phyloP scores from a whole-genome alignment of 352 stramenopile species.

The Saprolegnia parasitica region DNA sequence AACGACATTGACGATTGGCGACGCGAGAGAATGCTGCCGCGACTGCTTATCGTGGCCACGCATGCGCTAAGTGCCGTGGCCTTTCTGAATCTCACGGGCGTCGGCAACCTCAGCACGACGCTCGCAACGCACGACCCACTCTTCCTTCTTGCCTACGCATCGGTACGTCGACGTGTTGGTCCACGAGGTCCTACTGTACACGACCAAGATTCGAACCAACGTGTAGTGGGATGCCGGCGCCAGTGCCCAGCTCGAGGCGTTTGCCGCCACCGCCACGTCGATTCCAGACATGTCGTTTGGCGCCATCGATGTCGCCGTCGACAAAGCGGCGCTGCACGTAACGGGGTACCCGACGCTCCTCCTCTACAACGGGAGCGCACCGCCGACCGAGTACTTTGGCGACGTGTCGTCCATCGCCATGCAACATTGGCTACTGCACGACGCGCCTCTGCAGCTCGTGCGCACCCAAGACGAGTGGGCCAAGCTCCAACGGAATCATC shows the following conservation, averaged over 20 bases:
- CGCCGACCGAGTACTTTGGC: background rate
- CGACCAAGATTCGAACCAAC: background rate
- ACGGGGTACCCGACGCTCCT: constrained; percentile 8
- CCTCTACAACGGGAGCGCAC: background rate
- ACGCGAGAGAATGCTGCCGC: background rate
- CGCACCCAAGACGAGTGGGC: background rate
- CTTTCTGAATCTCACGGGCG: background rate
- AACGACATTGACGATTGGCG: background rate
- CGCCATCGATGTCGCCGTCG: background rate
- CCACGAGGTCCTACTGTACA: background rate
- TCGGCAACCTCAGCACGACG: background rate
- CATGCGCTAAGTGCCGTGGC: background rate
- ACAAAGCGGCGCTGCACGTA: background rate
- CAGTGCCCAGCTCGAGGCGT: background rate
- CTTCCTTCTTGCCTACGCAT: constrained; percentile 6
- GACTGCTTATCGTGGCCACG: background rate
- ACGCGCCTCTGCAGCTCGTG: background rate
- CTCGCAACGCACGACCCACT: background rate
- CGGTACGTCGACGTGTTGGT: background rate
- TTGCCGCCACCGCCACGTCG: background rate
- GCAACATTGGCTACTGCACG: constrained; percentile 7
- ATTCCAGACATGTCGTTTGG: background rate
- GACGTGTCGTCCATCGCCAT: background rate
- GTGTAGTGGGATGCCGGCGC: constrained; percentile 7
- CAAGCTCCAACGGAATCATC: background rate